These are phyloP conservation scores for Candida easanensis DNA, from an alignment of 805 yeast species.

Conservation along the genomic window DNA sequence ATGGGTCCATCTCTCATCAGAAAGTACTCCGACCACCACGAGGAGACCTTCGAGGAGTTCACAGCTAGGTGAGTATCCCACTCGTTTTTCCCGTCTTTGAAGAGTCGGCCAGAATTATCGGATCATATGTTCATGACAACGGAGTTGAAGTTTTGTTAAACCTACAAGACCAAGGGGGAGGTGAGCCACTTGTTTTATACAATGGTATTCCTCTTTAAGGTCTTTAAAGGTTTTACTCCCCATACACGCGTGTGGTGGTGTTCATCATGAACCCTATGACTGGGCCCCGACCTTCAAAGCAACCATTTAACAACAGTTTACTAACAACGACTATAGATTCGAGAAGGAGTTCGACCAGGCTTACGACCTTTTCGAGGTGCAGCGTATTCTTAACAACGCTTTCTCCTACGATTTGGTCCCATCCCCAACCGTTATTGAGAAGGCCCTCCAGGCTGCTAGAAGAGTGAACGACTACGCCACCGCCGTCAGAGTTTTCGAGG, in stretches of 20 bases:
- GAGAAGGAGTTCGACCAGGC: constrained; percentile 97
- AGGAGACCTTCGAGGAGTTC: constrained; percentile 94
- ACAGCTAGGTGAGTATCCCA: constrained; percentile 36
- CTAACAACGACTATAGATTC: constrained; percentile 45
- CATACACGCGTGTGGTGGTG: no score
- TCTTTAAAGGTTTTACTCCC: no score
- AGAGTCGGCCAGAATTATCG: no score
- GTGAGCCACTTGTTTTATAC: no score
- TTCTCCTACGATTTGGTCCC: constrained; percentile 98
- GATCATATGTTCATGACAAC: no score
- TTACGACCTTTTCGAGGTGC: constrained; percentile 82
- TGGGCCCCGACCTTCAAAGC: no score
- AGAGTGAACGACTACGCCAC: constrained; percentile 98
- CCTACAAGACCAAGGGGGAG: no score
- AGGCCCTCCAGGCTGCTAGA: constrained; percentile 96
- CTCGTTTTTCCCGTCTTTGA: no score
- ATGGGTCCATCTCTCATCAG: constrained; percentile 36
- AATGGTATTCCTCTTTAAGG: no score
- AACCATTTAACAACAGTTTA: no score
- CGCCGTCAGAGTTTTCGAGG: constrained; percentile 98
- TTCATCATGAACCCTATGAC: no score
- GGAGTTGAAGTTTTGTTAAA: no score
- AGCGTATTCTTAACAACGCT: constrained; percentile 95
- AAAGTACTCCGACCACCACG: constrained; percentile 78
- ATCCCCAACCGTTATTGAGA: constrained; percentile 92